Conservation (phyloP, 345 rosid species). For the Iberis pinnata region DNA sequence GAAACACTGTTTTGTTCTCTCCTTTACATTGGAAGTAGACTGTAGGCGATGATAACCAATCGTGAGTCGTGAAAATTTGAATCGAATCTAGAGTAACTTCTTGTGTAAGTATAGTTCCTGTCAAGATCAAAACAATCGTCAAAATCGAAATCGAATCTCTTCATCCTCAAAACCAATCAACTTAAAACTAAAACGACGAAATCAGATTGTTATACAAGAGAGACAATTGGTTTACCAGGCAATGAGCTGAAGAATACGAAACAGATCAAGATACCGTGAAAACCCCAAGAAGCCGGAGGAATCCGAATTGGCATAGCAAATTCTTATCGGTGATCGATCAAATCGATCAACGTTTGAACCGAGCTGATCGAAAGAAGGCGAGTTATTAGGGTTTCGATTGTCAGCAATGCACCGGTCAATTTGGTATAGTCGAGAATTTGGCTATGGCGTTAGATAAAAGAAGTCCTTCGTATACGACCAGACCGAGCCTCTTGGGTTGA, state of each 20-base stretch:
- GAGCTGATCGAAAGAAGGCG: not conserved
- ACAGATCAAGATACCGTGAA: slow-evolving; percentile 17
- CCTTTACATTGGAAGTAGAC: slow-evolving; percentile 63
- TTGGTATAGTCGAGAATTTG: too few species aligned
- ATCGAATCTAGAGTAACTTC: slow-evolving; percentile 50
- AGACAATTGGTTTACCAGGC: slow-evolving; percentile 14
- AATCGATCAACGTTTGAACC: slow-evolving; percentile 6
- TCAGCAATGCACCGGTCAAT: too few species aligned
- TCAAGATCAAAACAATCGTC: not conserved
- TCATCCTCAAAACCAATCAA: not conserved
- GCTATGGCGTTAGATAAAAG: too few species aligned
- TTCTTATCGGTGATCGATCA: not conserved
- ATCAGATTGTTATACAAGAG: not conserved
- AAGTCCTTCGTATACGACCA: too few species aligned
- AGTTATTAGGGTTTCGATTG: not conserved
- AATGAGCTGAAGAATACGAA: slow-evolving; percentile 22
- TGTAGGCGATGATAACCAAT: slow-evolving; percentile 43
- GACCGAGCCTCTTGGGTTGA: too few species aligned
- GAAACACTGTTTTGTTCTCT: slow-evolving; percentile 48
- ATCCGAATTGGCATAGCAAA: slow-evolving; percentile 25
- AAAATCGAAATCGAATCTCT: not conserved
- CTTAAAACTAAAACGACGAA: not conserved
- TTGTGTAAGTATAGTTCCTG: slow-evolving; percentile 43
- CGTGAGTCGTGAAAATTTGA: slow-evolving; percentile 44
- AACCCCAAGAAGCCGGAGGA: slow-evolving; percentile 2